These are phyloP conservation scores for Amoebophrya sp. DNA, from an alignment of 169 alveolate genomes.

Conservation along the genomic window DNA sequence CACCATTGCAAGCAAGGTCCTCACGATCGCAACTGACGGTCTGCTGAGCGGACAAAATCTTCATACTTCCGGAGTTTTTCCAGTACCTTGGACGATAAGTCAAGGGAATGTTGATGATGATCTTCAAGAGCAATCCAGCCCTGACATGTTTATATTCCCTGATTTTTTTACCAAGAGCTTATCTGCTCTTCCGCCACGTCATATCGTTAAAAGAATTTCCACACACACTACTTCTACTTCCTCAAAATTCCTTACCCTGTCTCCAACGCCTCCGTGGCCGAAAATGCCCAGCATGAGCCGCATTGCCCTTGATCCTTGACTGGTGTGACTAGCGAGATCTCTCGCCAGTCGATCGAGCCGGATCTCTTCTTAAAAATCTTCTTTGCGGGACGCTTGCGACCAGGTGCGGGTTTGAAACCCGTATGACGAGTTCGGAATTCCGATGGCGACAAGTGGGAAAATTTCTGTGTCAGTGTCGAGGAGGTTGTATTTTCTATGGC, in stretches of 20 bases:
- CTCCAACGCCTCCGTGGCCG: slow-evolving; percentile 64
- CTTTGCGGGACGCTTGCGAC: neutral
- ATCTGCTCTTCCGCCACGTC: too few relatives aligned
- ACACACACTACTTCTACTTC: slow-evolving; percentile 45
- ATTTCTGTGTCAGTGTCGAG: neutral
- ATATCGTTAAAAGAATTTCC: too few relatives aligned
- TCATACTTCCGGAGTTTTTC: neutral
- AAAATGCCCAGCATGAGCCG: slow-evolving; percentile 80
- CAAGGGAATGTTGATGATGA: too few relatives aligned
- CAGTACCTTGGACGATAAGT: too few relatives aligned
- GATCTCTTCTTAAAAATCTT: neutral
- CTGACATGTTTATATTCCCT: too few relatives aligned
- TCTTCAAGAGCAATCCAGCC: too few relatives aligned
- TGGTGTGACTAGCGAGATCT: slow-evolving; percentile 47
- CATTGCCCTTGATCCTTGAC: slow-evolving; percentile 55
- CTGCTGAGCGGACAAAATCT: slow-evolving; percentile 62
- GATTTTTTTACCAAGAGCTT: too few relatives aligned
- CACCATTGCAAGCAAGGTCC: slow-evolving; percentile 67
- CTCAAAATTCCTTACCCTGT: slow-evolving; percentile 53
- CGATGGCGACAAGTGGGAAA: neutral
- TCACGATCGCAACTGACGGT: slow-evolving; percentile 58
- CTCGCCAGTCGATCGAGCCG: slow-evolving; percentile 49
- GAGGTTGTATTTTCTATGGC: neutral
- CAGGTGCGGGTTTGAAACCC: neutral
- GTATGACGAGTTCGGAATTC: neutral